Conservation (phyloP, 1,284 basidiomycete genomes). For the Hymenochaete sp. region DNA sequence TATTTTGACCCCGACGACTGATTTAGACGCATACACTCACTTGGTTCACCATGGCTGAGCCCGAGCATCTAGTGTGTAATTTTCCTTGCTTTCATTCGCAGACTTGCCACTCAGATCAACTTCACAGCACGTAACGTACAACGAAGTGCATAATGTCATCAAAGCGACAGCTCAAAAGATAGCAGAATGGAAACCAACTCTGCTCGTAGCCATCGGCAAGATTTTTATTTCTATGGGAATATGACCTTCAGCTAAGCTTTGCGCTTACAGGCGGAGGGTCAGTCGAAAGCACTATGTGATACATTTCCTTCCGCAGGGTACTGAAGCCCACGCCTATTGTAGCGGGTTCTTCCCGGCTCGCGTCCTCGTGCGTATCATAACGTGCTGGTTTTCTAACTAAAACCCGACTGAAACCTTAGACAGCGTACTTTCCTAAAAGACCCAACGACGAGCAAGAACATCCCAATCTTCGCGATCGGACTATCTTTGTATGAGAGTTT, state of each 20-base stretch:
- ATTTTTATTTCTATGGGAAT: slow-evolving; percentile 1
- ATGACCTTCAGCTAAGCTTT: background rate
- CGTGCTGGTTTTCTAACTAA: slow-evolving; percentile 4
- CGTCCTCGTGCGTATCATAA: slow-evolving; percentile 52
- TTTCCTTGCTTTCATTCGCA: background rate
- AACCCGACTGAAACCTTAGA: slow-evolving; percentile 1
- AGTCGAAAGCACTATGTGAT: slow-evolving; percentile 27
- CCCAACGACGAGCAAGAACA: slow-evolving; percentile 61
- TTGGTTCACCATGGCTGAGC: slow-evolving; percentile 32
- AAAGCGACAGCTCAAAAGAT: slow-evolving; percentile 52
- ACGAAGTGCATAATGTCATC: slow-evolving; percentile 79
- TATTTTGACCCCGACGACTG: too few species aligned
- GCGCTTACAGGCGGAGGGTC: slow-evolving; percentile 60
- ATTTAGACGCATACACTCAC: too few species aligned
- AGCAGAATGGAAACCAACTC: slow-evolving; percentile 65
- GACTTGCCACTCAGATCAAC: background rate
- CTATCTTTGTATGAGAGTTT: slow-evolving; percentile 87
- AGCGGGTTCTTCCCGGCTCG: slow-evolving; percentile 93
- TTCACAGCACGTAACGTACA: slow-evolving; percentile 57
- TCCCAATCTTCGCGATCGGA: slow-evolving; percentile 89
- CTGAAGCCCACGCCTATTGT: slow-evolving; percentile 14
- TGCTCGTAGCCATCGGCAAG: slow-evolving; percentile 72
- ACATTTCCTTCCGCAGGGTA: background rate
- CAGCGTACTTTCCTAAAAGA: slow-evolving; percentile 83
- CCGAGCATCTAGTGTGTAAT: slow-evolving; percentile 20